Evolutionary conservation across 768 basidiomycete genomes (phyloP).

Genomic region (Lepiota brunneoincarnata): DNA sequence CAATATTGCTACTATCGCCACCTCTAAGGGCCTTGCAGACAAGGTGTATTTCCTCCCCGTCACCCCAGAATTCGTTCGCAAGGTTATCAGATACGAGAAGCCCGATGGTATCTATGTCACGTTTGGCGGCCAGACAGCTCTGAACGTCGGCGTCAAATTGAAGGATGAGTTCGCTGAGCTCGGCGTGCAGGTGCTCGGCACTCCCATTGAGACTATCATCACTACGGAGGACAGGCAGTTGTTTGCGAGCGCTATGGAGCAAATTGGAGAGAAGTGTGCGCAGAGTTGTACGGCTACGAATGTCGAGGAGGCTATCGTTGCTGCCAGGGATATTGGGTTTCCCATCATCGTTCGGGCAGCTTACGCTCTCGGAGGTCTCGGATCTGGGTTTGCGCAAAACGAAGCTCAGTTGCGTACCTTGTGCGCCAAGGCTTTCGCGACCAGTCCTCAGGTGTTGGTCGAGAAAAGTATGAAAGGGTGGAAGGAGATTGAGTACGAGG

Average conservation of each 20-base stretch:
- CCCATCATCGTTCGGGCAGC: conserved; percentile 97
- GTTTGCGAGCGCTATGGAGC: conserved; percentile 91
- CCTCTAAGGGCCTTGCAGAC: conserved; percentile 95
- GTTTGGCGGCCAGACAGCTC: conserved; percentile 96
- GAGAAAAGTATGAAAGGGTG: conserved; percentile 99
- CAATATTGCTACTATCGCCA: conserved; percentile 98
- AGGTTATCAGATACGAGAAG: conserved; percentile 98
- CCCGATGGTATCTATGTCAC: conserved; percentile 99
- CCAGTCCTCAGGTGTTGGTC: conserved; percentile 96
- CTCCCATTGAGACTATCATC: conserved; percentile 96
- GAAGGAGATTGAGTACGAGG: conserved; percentile 99
- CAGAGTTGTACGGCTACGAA: conserved; percentile 88
- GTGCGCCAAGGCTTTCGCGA: conserved; percentile 94
- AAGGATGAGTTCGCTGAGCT: conserved; percentile 93
- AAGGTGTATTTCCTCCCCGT: conserved; percentile 99
- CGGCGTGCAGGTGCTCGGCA: conserved; percentile 92
- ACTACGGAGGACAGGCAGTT: conserved; percentile 95
- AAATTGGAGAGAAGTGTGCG: conserved; percentile 95
- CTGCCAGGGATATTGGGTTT: conserved; percentile 84
- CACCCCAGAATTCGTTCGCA: conserved; percentile 95
- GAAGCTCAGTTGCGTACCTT: conserved; percentile 86
- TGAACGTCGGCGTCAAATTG: conserved; percentile 95
- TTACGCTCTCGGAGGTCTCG: conserved; percentile 93
- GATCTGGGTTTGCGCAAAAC: conserved; percentile 94
- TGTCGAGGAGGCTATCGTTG: conserved; percentile 75